Evolutionary conservation across 2,329 filamentous ascomycete species (phyloP).

Genomic region (Lithohypha guttulata): DNA sequence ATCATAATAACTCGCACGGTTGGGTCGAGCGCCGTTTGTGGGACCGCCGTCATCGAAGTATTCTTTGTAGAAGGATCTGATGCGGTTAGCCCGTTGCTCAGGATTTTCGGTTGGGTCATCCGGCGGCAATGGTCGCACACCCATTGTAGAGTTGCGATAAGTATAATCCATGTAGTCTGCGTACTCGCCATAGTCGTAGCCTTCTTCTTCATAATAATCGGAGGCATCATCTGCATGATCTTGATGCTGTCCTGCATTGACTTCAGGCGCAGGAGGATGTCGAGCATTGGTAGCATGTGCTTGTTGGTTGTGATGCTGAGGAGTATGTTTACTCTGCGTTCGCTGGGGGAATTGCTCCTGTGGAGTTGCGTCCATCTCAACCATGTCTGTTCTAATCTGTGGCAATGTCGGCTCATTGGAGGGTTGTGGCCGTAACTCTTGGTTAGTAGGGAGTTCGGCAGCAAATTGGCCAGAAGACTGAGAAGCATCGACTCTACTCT

Average conservation of each 20-base stretch:
- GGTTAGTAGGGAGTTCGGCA: conserved; percentile 6
- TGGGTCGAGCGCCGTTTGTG: no score
- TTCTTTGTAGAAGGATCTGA: conserved; percentile 98
- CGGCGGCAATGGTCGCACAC: conserved; percentile 74
- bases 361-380: conserved; percentile 9
- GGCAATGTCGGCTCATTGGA: conserved; percentile 1
- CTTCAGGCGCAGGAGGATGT: not conserved
- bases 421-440: not conserved
- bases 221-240: conserved; percentile 4
- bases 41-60: conserved; percentile 74
- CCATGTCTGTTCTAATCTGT: conserved; percentile 10
- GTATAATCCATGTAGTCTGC: conserved; percentile 25
- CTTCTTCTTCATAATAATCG: conserved; percentile 14
- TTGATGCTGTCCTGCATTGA: not conserved
- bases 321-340: not conserved
- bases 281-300: not conserved
- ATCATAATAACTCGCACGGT: conserved; percentile 59
- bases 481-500: conserved; percentile 3
- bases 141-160: conserved; percentile 46
- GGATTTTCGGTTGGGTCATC: conserved; percentile 82
- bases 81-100: conserved; percentile 87
- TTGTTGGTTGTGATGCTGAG: not conserved
- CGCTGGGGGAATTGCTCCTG: conserved; percentile 9
- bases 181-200: conserved; percentile 14
- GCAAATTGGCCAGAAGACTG: not conserved